Evolutionary conservation across 2,329 filamentous ascomycete genomes (phyloP), one percentile per base, ranked within the genome.

Genomic region (Neonectria sp.): DNA sequence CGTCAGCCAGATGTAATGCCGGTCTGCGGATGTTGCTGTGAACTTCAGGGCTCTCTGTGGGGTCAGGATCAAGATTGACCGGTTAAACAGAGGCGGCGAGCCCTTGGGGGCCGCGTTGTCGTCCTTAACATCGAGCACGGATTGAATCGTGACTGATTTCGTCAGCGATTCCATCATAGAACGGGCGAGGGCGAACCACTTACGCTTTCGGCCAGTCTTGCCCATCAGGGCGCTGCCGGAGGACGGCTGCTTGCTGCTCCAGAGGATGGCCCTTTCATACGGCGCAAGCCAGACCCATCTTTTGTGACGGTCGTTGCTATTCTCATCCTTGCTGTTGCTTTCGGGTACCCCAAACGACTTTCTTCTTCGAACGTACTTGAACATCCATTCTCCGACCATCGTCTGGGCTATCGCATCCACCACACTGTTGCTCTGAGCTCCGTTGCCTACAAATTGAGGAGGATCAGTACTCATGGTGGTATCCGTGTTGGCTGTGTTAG

Each of bases 301-400:
- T 83, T 95, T 98, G 80, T 99, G 96, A 33, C 96, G 92, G 71
- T 92, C 91, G 70, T 90, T 91, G 80, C 93, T 91, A 69, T 86
- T 92, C 69, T 93, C 90, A 76, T 95, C 91, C 69, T 90, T 90
- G 40, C 88, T 87, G 67, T 86, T 89, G 27, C 84, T 86, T 51
- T 95, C 93, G 3, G 88, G 83, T 60, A 95, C 90, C 24, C 94
- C 94, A 78, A 99, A 98, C 0, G 95, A 97, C 82, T 95, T 98
- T 71, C 95, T 90, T 79, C 93, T 89, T 58, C 93, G 89, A 37
- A 95, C 92, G 76, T 97, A 96, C 81, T 97, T 97, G 85, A 92
- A 95, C 93, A 97, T 95, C 93, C 94, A 96, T 77, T 98, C 96
- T 43, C 96, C 96, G 33, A 99, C 94, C 96, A 99, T 99, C 0